Conservation (phyloP, 495 filamentous ascomycete species). For the Penicillium canescens region DNA sequence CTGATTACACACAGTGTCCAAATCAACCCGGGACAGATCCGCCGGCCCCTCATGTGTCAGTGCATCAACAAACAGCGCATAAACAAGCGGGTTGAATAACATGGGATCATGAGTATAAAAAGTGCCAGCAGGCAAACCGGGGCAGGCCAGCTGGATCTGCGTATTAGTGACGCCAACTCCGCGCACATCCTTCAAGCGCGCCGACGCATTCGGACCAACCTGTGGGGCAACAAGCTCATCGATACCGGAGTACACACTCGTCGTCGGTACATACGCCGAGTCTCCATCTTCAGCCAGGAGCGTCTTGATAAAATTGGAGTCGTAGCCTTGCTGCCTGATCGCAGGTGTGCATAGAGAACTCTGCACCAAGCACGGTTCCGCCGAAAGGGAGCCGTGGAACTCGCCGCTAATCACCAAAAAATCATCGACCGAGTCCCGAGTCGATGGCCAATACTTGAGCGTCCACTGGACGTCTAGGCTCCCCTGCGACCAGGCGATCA, state of each 20-base stretch:
- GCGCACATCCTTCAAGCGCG: conserved; percentile 30
- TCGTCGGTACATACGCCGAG: conserved; percentile 45
- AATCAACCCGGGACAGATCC: conserved; percentile 1
- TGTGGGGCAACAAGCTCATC: conserved; percentile 49
- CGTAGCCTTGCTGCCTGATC: conserved; percentile 41
- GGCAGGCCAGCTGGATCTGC: conserved; percentile 38
- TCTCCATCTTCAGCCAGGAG: conserved; percentile 38
- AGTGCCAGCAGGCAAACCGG: conserved; percentile 29
- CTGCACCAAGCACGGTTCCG: neutral
- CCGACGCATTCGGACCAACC: conserved; percentile 36
- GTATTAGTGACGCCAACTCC: conserved; percentile 38
- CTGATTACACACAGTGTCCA: neutral
- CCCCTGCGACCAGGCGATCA: neutral
- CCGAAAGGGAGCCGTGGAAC: neutral
- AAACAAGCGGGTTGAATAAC: neutral
- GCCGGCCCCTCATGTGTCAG: neutral
- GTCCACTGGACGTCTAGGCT: neutral
- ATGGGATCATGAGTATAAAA: conserved; percentile 34
- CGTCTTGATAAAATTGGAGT: conserved; percentile 34
- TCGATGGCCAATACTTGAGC: neutral
- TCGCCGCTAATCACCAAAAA: neutral
- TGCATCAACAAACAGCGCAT: neutral
- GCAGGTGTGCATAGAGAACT: neutral
- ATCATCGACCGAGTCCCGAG: neutral
- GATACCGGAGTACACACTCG: conserved; percentile 35